phyloP scores from a whole-genome alignment of 345 rosid species.

The Pelargonium nanum region DNA sequence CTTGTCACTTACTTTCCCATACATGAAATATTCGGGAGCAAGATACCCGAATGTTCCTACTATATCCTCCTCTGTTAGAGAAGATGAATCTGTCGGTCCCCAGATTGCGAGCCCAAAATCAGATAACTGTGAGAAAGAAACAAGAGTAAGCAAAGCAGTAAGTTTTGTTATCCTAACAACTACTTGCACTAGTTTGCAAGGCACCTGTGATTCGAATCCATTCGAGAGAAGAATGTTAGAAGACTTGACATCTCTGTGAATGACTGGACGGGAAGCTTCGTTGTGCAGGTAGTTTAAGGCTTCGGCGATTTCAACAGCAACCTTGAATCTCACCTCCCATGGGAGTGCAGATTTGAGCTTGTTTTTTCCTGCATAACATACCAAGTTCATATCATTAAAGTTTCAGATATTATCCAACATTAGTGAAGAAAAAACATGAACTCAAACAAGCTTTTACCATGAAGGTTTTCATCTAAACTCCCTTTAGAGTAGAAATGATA shows the following conservation, averaged over 20 bases:
- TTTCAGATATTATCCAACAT: too few relatives aligned
- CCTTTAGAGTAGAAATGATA: slow-evolving; percentile 60
- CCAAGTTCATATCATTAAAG: slow-evolving; percentile 11
- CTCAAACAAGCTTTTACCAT: slow-evolving; percentile 37
- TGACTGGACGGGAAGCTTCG: slow-evolving; percentile 56
- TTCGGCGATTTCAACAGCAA: slow-evolving; percentile 64
- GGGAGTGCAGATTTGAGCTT: slow-evolving; percentile 27
- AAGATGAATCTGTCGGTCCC: slow-evolving; percentile 60
- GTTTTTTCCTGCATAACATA: slow-evolving; percentile 17
- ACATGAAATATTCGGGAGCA: slow-evolving; percentile 97
- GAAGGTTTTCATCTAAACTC: slow-evolving; percentile 72
- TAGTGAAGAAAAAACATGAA: too few relatives aligned
- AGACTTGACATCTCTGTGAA: slow-evolving; percentile 87
- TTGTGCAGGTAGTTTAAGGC: slow-evolving; percentile 65
- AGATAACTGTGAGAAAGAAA: slow-evolving; percentile 41
- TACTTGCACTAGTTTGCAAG: too few relatives aligned
- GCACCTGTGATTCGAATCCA: slow-evolving; percentile 71
- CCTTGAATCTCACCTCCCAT: slow-evolving; percentile 55
- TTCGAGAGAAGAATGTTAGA: slow-evolving; percentile 81
- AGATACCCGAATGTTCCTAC: slow-evolving; percentile 97
- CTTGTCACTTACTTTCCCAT: slow-evolving; percentile 85
- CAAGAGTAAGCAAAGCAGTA: slow-evolving; percentile 1
- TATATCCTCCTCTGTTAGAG: slow-evolving; percentile 45
- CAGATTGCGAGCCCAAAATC: slow-evolving; percentile 89
- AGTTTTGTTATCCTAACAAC: too few relatives aligned